phyloP scores from a whole-genome alignment of 2,329 filamentous ascomycete species.

The Metarhizium rileyi region DNA sequence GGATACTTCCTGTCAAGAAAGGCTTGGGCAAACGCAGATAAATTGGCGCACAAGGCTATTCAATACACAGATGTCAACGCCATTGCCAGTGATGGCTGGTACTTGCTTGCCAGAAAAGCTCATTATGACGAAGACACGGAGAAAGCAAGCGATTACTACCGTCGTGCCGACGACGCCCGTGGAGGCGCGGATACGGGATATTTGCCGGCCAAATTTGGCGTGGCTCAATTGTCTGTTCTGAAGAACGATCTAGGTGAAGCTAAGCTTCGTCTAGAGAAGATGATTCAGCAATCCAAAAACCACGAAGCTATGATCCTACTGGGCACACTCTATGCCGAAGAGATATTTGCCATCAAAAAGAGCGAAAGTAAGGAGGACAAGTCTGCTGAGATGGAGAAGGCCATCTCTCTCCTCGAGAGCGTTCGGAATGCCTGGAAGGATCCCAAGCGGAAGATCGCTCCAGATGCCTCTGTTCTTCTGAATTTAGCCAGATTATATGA shows the following conservation, averaged over 20 bases:
- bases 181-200: constrained; percentile 87
- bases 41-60: constrained; percentile 83
- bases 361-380: constrained; percentile 77
- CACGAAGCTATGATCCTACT: constrained; percentile 88
- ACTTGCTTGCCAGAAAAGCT: constrained; percentile 81
- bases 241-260: constrained; percentile 82
- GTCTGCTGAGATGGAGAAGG: constrained; percentile 73
- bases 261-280: constrained; percentile 89
- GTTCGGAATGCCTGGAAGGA: constrained; percentile 90
- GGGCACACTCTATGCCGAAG: constrained; percentile 86
- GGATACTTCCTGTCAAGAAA: constrained; percentile 82
- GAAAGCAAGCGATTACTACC: constrained; percentile 77
- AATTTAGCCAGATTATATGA: constrained; percentile 92
- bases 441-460: constrained; percentile 68
- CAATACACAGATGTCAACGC: constrained; percentile 94
- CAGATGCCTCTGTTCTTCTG: constrained; percentile 79
- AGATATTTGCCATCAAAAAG: constrained; percentile 73
- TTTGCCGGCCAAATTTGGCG: constrained; percentile 88
- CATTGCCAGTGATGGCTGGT: constrained; percentile 96
- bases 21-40: constrained; percentile 70
- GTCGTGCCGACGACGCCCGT: constrained; percentile 80
- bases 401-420: constrained; percentile 71
- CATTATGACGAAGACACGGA: constrained; percentile 70
- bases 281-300: constrained; percentile 73
- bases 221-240: constrained; percentile 78